These are phyloP conservation scores for Russula lepida DNA, from an alignment of 768 basidiomycete genomes.

Conservation along the genomic window DNA sequence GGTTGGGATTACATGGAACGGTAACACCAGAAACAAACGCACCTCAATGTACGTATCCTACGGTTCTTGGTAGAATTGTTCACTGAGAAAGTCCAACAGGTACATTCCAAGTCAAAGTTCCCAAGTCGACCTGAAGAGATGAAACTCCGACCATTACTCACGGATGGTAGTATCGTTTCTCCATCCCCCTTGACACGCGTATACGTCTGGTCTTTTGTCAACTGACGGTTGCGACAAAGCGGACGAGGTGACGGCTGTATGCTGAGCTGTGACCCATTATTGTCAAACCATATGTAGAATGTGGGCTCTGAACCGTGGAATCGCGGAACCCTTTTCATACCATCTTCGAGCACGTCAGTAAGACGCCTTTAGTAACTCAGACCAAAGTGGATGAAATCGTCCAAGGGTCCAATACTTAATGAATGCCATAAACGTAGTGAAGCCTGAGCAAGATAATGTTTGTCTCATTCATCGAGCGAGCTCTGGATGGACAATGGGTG, in stretches of 20 bases:
- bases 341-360: background rate
- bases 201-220: background rate
- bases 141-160: background rate
- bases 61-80: background rate
- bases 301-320: background rate
- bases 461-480: too few relatives aligned
- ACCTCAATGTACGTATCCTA: constrained; percentile 66
- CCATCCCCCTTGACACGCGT: background rate
- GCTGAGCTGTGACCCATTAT: background rate
- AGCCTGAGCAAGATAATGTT: too few relatives aligned
- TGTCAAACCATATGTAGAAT: background rate
- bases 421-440: too few relatives aligned
- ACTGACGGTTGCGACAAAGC: background rate
- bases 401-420: too few relatives aligned
- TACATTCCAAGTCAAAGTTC: constrained; percentile 77
- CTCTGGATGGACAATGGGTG: too few relatives aligned
- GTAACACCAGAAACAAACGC: constrained; percentile 74
- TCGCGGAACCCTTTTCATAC: background rate
- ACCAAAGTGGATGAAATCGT: too few relatives aligned
- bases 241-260: background rate
- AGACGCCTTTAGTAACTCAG: background rate
- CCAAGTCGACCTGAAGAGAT: constrained; percentile 42
- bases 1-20: constrained; percentile 67
- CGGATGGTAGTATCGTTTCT: background rate
- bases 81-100: constrained; percentile 34